Percentiles rank a stretch among this genome's conserved stretches.
phyloP scores from a whole-genome alignment of 441 rosid genomes.

The Gossypium davidsonii region DNA sequence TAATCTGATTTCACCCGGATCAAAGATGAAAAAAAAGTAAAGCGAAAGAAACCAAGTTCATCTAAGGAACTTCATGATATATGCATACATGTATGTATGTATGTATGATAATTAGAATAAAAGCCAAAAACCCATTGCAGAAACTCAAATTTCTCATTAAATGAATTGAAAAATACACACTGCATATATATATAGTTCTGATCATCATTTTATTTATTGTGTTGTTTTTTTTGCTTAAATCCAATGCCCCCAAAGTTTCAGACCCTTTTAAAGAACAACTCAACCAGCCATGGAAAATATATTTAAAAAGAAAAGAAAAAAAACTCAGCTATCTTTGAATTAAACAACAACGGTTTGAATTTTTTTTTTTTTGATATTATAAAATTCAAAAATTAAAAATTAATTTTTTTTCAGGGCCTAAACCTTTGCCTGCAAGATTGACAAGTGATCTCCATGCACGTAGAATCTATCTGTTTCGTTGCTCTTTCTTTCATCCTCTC shows the following conservation, averaged over 20 bases:
- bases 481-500: conserved; percentile 76
- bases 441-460: conserved; percentile 93
- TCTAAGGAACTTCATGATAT: too few species aligned
- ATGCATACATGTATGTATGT: too few species aligned
- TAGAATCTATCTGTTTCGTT: conserved; percentile 52
- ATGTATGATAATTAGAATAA: too few species aligned
- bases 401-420: conserved; percentile 33
- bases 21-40: too few species aligned
- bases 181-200: neutral
- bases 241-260: conserved; percentile 26
- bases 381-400: too few species aligned
- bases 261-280: conserved; percentile 17
- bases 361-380: too few species aligned
- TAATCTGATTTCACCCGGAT: too few species aligned
- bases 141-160: neutral
- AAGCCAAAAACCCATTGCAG: too few species aligned
- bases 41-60: too few species aligned
- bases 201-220: conserved; percentile 7
- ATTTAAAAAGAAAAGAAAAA: neutral
- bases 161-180: neutral
- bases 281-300: conserved; percentile 1
- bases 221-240: conserved; percentile 19
- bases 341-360: conserved; percentile 2
- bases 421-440: conserved; percentile 93
- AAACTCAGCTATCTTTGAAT: neutral